These are phyloP conservation scores for Moesziomyces parantarcticus DNA, from an alignment of 1,284 basidiomycete species.

Conservation along the genomic window DNA sequence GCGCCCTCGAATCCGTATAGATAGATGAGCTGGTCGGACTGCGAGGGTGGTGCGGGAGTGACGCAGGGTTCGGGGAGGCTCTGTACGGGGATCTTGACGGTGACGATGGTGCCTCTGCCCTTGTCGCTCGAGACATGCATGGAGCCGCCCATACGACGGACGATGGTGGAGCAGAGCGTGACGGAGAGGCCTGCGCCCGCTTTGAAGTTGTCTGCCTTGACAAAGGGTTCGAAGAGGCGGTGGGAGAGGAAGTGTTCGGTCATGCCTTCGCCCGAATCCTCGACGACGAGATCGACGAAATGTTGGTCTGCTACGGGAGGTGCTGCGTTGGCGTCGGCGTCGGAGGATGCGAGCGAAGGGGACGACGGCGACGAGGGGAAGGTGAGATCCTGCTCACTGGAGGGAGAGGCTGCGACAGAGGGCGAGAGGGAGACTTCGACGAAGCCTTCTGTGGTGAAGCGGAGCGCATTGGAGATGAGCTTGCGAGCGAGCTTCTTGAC, in stretches of 20 bases:
- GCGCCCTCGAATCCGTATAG: slow-evolving; percentile 49
- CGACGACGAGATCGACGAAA: slow-evolving; percentile 42
- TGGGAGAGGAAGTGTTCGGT: slow-evolving; percentile 50
- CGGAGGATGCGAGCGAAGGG: no score
- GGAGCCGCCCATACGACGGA: slow-evolving; percentile 45
- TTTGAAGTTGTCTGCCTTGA: slow-evolving; percentile 51
- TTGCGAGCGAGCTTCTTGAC: slow-evolving; percentile 44
- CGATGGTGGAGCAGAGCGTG: slow-evolving; percentile 39
- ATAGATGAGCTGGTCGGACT: slow-evolving; percentile 48
- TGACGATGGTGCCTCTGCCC: slow-evolving; percentile 51
- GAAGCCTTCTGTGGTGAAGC: slow-evolving; percentile 51
- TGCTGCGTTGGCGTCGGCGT: neutral
- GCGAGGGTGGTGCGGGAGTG: slow-evolving; percentile 15
- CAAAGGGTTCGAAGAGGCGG: slow-evolving; percentile 48
- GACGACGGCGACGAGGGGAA: slow-evolving; percentile 1
- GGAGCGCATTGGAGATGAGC: slow-evolving; percentile 52
- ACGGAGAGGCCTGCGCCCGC: slow-evolving; percentile 46
- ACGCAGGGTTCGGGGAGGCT: slow-evolving; percentile 23
- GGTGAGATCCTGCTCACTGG: slow-evolving; percentile 4
- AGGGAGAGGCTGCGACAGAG: slow-evolving; percentile 11
- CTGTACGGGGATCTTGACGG: slow-evolving; percentile 43
- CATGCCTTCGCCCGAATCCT: slow-evolving; percentile 57
- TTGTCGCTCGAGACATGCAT: slow-evolving; percentile 52
- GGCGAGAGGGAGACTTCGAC: slow-evolving; percentile 50
- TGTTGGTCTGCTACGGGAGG: slow-evolving; percentile 2